Percentiles rank a stretch among this genome's conserved stretches.
Evolutionary conservation across 1,284 basidiomycete genomes (phyloP).

Genomic region (Moesziomyces parantarcticus): DNA sequence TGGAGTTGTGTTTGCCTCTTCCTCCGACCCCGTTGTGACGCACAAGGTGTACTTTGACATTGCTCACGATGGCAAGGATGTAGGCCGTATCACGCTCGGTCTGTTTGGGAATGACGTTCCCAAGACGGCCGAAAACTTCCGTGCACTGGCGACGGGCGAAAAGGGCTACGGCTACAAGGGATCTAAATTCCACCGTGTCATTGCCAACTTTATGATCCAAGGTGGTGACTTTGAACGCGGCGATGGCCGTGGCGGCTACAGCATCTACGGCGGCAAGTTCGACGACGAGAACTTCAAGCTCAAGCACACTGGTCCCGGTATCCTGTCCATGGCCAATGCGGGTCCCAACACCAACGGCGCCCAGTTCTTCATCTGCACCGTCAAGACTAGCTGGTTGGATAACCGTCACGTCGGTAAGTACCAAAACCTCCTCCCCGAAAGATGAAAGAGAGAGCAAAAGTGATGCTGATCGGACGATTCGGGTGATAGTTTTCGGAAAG

Average conservation of each 20-base stretch:
- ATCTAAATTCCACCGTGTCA: conserved; percentile 74
- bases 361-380: conserved; percentile 67
- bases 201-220: conserved; percentile 75
- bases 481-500: conserved; percentile 56
- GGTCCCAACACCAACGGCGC: conserved; percentile 70
- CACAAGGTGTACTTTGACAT: conserved; percentile 65
- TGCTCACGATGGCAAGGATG: conserved; percentile 57
- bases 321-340: conserved; percentile 60
- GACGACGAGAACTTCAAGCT: conserved; percentile 62
- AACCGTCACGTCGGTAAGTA: conserved; percentile 55
- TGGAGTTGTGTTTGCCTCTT: conserved; percentile 64
- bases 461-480: conserved; percentile 70
- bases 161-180: conserved; percentile 81
- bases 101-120: conserved; percentile 63
- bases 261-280: conserved; percentile 62
- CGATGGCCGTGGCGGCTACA: conserved; percentile 65
- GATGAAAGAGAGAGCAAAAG: conserved; percentile 29
- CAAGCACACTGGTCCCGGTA: conserved; percentile 61
- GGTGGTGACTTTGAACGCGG: conserved; percentile 66
- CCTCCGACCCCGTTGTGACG: conserved; percentile 47
- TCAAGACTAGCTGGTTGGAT: conserved; percentile 63
- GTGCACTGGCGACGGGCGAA: conserved; percentile 69
- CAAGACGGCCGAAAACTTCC: conserved; percentile 64
- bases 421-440: no score
- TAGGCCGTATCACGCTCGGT: conserved; percentile 62